Percentiles rank a stretch among this genome's conserved stretches.
Conservation (phyloP, 441 rosid genomes). For the Populus hybrid region DNA sequence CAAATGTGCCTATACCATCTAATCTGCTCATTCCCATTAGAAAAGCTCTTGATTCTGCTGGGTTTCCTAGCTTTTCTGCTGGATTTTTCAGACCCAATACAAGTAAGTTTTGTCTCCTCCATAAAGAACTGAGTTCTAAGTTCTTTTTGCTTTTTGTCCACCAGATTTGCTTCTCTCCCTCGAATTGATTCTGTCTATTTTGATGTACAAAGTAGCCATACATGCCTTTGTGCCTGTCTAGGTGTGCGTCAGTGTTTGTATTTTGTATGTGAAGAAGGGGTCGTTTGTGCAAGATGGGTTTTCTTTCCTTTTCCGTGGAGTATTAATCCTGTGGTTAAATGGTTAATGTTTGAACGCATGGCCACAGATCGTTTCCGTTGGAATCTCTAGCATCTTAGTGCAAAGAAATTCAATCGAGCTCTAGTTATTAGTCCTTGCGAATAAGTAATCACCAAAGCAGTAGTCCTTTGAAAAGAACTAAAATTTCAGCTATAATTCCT, state of each 20-base stretch:
- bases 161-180: background rate
- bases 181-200: background rate
- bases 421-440: background rate
- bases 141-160: background rate
- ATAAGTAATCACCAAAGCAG: background rate
- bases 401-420: background rate
- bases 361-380: background rate
- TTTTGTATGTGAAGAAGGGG: background rate
- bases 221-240: background rate
- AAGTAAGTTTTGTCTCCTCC: conserved; percentile 38
- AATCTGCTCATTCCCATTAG: conserved; percentile 60
- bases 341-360: background rate
- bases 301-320: background rate
- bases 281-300: background rate
- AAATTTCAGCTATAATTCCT: background rate
- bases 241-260: background rate
- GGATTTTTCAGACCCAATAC: conserved; percentile 57
- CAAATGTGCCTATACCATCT: conserved; percentile 78
- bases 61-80: conserved; percentile 34
- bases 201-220: background rate
- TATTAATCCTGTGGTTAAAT: background rate
- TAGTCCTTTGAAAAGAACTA: background rate
- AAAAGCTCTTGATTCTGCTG: conserved; percentile 52
- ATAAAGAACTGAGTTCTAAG: no score
- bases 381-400: background rate